Evolutionary conservation across 371 early-diverging fungal species (phyloP), one percentile per base, ranked within the genome.

Genomic region (Mucor piriformis): DNA sequence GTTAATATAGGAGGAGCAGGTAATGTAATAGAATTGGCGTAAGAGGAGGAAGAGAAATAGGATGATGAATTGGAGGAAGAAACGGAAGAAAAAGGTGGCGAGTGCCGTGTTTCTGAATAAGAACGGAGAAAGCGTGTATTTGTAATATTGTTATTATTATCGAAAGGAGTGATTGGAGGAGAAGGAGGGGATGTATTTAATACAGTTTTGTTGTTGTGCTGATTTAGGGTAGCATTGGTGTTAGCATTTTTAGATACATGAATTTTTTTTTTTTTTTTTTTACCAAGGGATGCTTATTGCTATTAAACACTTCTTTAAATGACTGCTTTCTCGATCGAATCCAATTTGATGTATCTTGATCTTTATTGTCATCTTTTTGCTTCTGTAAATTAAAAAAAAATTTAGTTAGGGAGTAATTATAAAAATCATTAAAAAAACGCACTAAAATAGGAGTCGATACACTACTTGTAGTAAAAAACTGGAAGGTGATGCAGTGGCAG

Each of bases 1-100:
- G 32, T 24, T n/a, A 61, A 55, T 16, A 61, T 49, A 50, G 61
- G 61, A 3, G 61, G 38, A 2, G 61, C 61, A 15, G 61, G 61
- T 40, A 61, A 42, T 3, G 54, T 60, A 33, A 56, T 56, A 15
- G 54, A 54, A 16, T 56, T 57, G 25, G 40, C 27, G 57, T 47
- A 57, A 27, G 58, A 58, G 24, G 58, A 58, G 29, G 40, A 58
- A 50, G 55, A 49, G 25, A 50, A 55, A 15, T 54, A 55, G 4
- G 44, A 46, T 18, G 44, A 55, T 33, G 23, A 44, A 33, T 40
- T 29, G 7, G 54, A 43, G 13, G 46, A 42, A 20, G 60, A 54
- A 52, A 54, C 27, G 49, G 50, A 54, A 49, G 42, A 50, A 34
- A 55, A 53, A 40, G 42, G 61, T 40, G 49, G 42, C 42, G 40